phyloP scores from a whole-genome alignment of 179 eudicot genomes.

The Actinidia arguta region DNA sequence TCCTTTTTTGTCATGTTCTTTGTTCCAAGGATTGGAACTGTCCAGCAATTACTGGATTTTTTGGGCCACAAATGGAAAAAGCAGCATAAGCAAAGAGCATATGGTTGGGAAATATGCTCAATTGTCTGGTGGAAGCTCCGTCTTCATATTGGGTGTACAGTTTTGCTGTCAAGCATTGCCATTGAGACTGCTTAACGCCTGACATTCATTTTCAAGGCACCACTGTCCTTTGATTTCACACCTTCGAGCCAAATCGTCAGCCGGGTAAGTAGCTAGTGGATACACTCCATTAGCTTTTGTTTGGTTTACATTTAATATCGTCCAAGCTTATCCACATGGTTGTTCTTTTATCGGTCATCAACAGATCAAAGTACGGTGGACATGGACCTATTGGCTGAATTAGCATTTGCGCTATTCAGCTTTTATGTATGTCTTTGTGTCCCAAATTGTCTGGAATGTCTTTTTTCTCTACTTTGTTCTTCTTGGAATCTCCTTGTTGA shows the following conservation, averaged over 20 bases:
- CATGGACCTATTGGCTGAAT: constrained; percentile 86
- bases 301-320: not conserved
- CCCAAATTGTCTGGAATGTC: constrained; percentile 76
- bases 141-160: constrained; percentile 83
- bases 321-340: not conserved
- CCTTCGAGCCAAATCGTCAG: constrained; percentile 88
- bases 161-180: constrained; percentile 84
- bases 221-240: constrained; percentile 77
- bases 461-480: constrained; percentile 62
- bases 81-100: constrained; percentile 45
- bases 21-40: constrained; percentile 81
- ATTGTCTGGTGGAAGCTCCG: constrained; percentile 80
- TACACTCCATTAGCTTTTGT: not conserved
- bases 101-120: constrained; percentile 62
- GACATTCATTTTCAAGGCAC: constrained; percentile 73
- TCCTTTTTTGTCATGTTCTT: constrained; percentile 74
- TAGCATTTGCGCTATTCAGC: constrained; percentile 88
- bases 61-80: constrained; percentile 77
- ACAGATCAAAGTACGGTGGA: constrained; percentile 86
- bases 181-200: constrained; percentile 73
- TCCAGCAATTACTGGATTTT: constrained; percentile 94
- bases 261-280: constrained; percentile 46
- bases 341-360: constrained; percentile 60
- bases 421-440: constrained; percentile 72
- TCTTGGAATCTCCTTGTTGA: constrained; percentile 69